A percentile compares a stretch with the other conserved stretches of the same genome.
These are phyloP conservation scores for Phoenix dactylifera DNA, from an alignment of 176 grass and related monocot genomes.

Conservation along the genomic window DNA sequence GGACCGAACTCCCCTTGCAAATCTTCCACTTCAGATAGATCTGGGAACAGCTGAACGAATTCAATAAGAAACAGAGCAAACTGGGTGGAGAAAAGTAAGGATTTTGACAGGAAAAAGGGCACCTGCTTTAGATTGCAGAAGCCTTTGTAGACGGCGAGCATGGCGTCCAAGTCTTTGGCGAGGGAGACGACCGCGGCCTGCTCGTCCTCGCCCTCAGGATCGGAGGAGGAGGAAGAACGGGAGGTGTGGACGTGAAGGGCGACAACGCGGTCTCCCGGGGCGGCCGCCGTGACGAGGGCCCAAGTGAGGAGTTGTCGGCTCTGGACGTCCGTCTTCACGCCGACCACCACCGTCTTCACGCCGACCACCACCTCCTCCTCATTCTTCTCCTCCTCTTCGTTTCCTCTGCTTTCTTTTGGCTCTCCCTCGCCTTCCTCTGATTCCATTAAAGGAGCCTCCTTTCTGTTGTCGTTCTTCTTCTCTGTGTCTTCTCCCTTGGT, in stretches of 20 bases:
- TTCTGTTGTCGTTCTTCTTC: background rate
- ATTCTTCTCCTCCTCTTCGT: background rate
- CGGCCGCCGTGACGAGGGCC: conserved; percentile 63
- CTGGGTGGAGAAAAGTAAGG: too few relatives aligned
- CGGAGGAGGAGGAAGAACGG: conserved; percentile 14
- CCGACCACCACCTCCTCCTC: conserved; percentile 6
- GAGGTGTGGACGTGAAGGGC: conserved; percentile 63
- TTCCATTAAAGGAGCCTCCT: background rate
- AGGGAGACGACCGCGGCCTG: conserved; percentile 2
- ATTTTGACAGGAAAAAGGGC: background rate
- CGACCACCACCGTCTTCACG: conserved; percentile 60
- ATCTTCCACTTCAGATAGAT: conserved; percentile 88
- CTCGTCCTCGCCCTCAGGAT: background rate
- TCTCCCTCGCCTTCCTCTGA: background rate
- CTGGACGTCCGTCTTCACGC: conserved; percentile 47
- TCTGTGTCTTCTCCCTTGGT: background rate
- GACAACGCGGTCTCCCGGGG: conserved; percentile 53
- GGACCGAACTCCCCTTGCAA: conserved; percentile 67
- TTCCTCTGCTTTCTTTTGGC: conserved; percentile 8
- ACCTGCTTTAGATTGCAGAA: conserved; percentile 99
- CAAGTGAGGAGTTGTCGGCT: conserved; percentile 89
- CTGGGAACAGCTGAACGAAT: conserved; percentile 22
- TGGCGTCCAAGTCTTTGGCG: conserved; percentile 52
- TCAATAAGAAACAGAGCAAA: conserved; percentile 1
- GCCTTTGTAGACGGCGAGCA: conserved; percentile 74